These are phyloP conservation scores for Furcasterigmium sp. DNA, from an alignment of 2,329 filamentous ascomycete genomes.

Conservation along the genomic window DNA sequence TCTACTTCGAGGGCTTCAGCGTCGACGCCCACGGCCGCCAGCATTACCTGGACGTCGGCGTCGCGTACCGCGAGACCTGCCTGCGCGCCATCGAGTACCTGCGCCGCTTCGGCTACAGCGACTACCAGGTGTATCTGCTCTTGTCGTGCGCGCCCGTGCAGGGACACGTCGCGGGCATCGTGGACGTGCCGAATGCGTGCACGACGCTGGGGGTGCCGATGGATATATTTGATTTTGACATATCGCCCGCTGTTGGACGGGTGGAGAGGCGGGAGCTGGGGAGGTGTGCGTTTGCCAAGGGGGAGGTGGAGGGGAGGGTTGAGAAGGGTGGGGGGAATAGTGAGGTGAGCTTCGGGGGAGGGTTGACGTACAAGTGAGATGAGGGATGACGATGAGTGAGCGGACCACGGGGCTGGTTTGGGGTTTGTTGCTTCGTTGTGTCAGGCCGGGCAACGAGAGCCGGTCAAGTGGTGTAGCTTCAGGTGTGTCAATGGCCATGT, in stretches of 20 bases:
- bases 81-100: slow-evolving; percentile 75
- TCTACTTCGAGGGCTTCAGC: slow-evolving; percentile 86
- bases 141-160: slow-evolving; percentile 82
- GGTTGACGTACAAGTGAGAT: slow-evolving; percentile 39
- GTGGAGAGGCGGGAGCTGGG: slow-evolving; percentile 28
- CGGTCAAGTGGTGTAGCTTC: too few relatives aligned
- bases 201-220: slow-evolving; percentile 84
- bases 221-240: slow-evolving; percentile 95
- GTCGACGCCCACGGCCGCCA: slow-evolving; percentile 87
- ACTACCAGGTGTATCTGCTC: slow-evolving; percentile 80
- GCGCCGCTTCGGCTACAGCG: slow-evolving; percentile 63
- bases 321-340: slow-evolving; percentile 39
- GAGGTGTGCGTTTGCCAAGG: slow-evolving; percentile 59
- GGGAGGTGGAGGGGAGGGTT: slow-evolving; percentile 37
- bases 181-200: slow-evolving; percentile 87
- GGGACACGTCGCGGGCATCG: slow-evolving; percentile 83
- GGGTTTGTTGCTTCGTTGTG: slow-evolving; percentile 8
- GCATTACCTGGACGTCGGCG: slow-evolving; percentile 80
- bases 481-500: too few relatives aligned
- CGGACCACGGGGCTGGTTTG: too few relatives aligned
- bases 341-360: slow-evolving; percentile 43
- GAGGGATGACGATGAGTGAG: too few relatives aligned
- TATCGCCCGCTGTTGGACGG: slow-evolving; percentile 56
- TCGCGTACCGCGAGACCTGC: slow-evolving; percentile 80
- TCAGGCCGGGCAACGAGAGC: too few relatives aligned